Evolutionary conservation across 2,329 filamentous ascomycete genomes (phyloP), one percentile per base, ranked within the genome.

Genomic region (Chalaropsis thielavioides): DNA sequence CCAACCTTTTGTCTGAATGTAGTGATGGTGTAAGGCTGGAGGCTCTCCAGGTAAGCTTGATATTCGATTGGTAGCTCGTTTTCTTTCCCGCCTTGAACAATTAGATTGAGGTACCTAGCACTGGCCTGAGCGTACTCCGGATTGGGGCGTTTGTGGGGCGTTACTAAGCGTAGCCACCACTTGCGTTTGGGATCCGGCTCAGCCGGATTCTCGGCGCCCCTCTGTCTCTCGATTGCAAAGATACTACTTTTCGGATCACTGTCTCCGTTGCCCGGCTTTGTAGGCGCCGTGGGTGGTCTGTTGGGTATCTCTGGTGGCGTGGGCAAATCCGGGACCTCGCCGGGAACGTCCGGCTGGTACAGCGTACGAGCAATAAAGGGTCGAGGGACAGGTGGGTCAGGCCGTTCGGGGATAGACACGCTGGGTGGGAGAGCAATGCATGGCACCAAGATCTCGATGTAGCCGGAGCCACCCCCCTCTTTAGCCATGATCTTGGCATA

Each of bases 401-500:
- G 88, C 61, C 79, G 76, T 64, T 85, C 79, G 0, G 90, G 87
- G 0, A 94, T 82, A 0, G 80, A 77, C 11, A 81, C 72, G 3
- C 79, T 76, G 2, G 80, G 75, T 0, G 84, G 79, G 8, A 96
- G 81, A 0, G 85, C 79, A 68, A 90, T 79, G 74, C 92, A 96
- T 35, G 87, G 84, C 13, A 96, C 85, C 0, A 90, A 72, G 11
- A 96, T 83, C 72, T 97, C 91, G 65, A 86, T 79, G 77, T 99
- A 99, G n/a, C 86, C 82, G 1, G 85, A 76, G 19, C 92, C 92
- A 40, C 89, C 92, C 62, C 92, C 92, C 74, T 99, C 94, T 4
- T 92, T 96, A 4, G 86, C 86, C 67, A 97, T 87, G 70, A 99
- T 96, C 67, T 83, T 88, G 6, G 85, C 81, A 73, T 89, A 99